Base-by-base conservation (phyloP, 2,329 filamentous ascomycete genomes). In the Exophiala aquamarina region DNA sequence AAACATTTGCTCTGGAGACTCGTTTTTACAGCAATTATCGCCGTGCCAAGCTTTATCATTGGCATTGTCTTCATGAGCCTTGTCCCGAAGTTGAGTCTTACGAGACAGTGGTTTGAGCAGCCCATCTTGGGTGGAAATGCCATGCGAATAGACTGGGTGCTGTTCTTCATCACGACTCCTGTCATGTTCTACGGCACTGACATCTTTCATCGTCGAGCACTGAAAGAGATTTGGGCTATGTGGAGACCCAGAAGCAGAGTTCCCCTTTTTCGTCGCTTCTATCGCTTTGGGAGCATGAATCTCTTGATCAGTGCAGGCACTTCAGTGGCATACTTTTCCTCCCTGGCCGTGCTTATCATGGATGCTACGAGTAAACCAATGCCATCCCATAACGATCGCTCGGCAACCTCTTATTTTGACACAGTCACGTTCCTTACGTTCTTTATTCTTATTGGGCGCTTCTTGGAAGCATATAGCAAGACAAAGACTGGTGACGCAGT, bases 261-360 rank as follows among this genome's bases (percentile, higher is more conserved):
- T 1, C 87, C 89, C 0, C 64, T 94, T 3, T 59, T 87, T 13
- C 79, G 85, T 57, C 77, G 91, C 11, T 91, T 96, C 61, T 89
- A 90, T 65, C 83, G 87, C n/a, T 96, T 96, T 61, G 91, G 91
- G 7, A 95, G 90, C 71, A 96, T 96, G 91, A 95, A 95, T 63
- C 86, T 94, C 72, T 78, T 96, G 50, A 91, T 96, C 68, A 93
- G 87, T 6, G 76, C 95, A 2, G 91, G 90, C 4, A 95, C 91
- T 0, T 86, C 82, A 2, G 89, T 96, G 50, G 91, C 91, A 1
- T 95, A 95, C 64, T 73, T 94, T 52, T 84, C 89, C 0, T 95
- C 89, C 0, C 71, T 95, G 18, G 85, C 82, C 13, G 83, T 94
- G 55, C 77, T 96, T 63, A 84, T 89, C 41, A 79, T 82, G 5